A percentile compares a stretch with the other conserved stretches of the same genome.
Evolutionary conservation across 2,329 filamentous ascomycete species (phyloP).

Genomic region (Colletotrichum sp.): DNA sequence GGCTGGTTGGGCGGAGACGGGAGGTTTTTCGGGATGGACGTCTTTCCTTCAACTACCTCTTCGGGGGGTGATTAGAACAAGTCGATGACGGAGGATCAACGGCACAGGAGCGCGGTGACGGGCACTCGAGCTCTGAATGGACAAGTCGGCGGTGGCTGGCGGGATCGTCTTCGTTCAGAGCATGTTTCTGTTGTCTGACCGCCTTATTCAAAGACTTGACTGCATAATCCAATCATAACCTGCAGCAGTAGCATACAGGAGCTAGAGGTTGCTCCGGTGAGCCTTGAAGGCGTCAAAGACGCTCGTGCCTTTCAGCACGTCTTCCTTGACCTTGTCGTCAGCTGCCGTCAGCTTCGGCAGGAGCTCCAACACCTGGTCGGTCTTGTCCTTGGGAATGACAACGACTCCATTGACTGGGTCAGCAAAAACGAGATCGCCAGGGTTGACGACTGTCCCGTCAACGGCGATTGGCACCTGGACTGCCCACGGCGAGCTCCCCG

Average conservation of each 20-base stretch:
- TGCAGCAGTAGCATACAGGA: not conserved
- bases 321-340: conserved; percentile 67
- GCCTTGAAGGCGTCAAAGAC: conserved; percentile 71
- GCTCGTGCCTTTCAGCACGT: conserved; percentile 65
- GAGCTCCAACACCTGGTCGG: conserved; percentile 65
- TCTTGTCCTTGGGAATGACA: conserved; percentile 65
- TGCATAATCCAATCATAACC: not conserved
- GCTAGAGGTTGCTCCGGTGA: conserved; percentile 47
- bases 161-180: conserved; percentile 12
- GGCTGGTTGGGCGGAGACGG: not conserved
- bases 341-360: conserved; percentile 55
- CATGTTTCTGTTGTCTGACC: conserved; percentile 24
- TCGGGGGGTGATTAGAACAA: not conserved
- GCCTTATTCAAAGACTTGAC: not conserved
- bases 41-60: not conserved
- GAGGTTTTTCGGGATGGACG: not conserved
- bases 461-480: conserved; percentile 49
- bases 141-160: not conserved
- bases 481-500: conserved; percentile 61
- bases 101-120: not conserved
- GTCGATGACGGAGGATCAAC: not conserved
- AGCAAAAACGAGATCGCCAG: conserved; percentile 72
- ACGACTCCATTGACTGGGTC: conserved; percentile 75
- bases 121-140: not conserved
- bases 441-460: conserved; percentile 44